These are phyloP conservation scores for Phytophthora ramorum DNA, from an alignment of 352 stramenopile genomes.

Conservation along the genomic window DNA sequence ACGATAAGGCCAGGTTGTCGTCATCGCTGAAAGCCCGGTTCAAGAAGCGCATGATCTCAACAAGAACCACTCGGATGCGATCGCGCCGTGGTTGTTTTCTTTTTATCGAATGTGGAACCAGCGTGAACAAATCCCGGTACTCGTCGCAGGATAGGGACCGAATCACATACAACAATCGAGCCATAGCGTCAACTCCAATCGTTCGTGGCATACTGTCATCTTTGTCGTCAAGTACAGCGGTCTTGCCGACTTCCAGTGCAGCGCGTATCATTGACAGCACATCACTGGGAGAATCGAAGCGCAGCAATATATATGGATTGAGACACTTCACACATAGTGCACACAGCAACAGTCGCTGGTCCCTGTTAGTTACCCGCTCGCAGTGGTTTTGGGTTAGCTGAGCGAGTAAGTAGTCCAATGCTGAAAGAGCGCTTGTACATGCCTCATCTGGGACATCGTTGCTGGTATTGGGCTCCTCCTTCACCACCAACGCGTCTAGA, in stretches of 20 bases:
- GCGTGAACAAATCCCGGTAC: conserved; percentile 40
- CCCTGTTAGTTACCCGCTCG: conserved; percentile 13
- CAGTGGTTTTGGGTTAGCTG: conserved; percentile 33
- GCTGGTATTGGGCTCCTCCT: conserved; percentile 15
- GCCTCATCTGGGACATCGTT: conserved; percentile 38
- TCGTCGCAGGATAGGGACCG: conserved; percentile 42
- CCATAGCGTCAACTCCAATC: conserved; percentile 39
- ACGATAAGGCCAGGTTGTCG: conserved; percentile 9
- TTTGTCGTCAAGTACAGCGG: not conserved
- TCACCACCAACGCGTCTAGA: conserved; percentile 36
- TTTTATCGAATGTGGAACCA: conserved; percentile 45
- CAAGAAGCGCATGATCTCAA: conserved; percentile 52
- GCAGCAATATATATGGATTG: conserved; percentile 56
- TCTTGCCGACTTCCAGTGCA: conserved; percentile 19
- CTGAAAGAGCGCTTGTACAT: conserved; percentile 44
- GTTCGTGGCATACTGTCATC: conserved; percentile 16
- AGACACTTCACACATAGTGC: conserved; percentile 49
- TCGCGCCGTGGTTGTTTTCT: conserved; percentile 57
- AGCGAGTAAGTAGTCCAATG: conserved; percentile 43
- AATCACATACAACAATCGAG: conserved; percentile 43
- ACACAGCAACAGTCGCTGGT: conserved; percentile 37
- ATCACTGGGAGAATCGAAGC: conserved; percentile 63
- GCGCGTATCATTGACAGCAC: conserved; percentile 47
- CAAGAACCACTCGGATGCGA: conserved; percentile 46
- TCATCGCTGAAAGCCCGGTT: conserved; percentile 31